Conservation (phyloP, 805 yeast species). For the Monosporozyma solicola region DNA sequence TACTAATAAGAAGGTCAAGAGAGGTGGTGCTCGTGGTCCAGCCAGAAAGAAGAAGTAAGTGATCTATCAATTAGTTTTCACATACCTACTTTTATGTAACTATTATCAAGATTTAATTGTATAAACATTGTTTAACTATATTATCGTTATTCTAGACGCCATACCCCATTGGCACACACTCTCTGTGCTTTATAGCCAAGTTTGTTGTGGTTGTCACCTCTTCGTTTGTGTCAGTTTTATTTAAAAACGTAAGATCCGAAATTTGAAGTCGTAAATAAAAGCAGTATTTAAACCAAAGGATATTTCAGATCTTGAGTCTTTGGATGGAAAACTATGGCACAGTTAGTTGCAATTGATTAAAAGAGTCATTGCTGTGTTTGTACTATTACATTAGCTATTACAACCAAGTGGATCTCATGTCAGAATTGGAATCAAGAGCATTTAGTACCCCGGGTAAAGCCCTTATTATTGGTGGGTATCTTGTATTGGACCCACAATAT, state of each 20-base stretch:
- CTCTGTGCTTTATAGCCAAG: neutral
- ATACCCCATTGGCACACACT: neutral
- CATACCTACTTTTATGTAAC: neutral
- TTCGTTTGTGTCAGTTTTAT: neutral
- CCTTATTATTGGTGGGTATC: constrained; percentile 85
- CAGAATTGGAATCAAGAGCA: constrained; percentile 29
- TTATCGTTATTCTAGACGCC: no score
- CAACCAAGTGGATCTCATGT: neutral
- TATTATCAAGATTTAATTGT: neutral
- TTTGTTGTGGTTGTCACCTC: neutral
- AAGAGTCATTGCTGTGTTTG: no score
- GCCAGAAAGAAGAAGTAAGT: neutral
- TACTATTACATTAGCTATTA: no score
- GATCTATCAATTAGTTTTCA: neutral
- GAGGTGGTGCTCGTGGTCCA: neutral
- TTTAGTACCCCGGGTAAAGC: constrained; percentile 97
- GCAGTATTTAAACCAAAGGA: neutral
- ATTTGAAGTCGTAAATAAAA: neutral
- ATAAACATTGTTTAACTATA: no score
- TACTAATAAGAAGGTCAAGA: neutral
- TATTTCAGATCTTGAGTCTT: neutral
- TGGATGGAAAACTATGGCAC: no score
- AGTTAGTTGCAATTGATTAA: neutral
- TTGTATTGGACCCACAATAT: constrained; percentile 74
- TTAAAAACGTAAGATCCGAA: neutral